These are phyloP conservation scores for Eucalyptus melliodora DNA, from an alignment of 345 rosid species.

Conservation along the genomic window DNA sequence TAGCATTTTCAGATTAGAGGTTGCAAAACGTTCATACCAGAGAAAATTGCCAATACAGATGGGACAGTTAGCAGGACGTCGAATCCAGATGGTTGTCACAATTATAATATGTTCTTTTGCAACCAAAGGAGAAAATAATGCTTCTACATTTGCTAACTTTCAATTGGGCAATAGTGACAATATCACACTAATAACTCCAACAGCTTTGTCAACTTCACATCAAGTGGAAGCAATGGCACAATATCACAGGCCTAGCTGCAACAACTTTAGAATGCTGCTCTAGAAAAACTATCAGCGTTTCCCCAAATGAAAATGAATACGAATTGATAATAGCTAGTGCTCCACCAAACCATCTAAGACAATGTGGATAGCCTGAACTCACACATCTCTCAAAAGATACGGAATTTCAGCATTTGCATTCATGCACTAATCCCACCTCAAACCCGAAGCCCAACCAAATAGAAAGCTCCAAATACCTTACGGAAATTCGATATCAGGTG, in stretches of 20 bases:
- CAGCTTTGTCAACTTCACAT: background rate
- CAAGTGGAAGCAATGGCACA: background rate
- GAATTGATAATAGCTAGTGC: background rate
- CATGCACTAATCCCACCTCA: background rate
- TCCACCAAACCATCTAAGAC: background rate
- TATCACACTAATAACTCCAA: background rate
- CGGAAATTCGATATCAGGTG: slow-evolving; percentile 87
- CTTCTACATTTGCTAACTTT: background rate
- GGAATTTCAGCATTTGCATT: background rate
- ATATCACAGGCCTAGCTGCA: background rate
- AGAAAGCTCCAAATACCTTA: slow-evolving; percentile 26
- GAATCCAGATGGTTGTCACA: background rate
- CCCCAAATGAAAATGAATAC: background rate
- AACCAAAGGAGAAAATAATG: background rate
- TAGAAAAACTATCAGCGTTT: background rate
- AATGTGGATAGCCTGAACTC: background rate
- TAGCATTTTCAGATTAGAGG: background rate
- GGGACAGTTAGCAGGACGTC: background rate
- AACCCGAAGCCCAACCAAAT: background rate
- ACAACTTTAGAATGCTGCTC: background rate
- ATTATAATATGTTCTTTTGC: background rate
- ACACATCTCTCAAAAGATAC: background rate
- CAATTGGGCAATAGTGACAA: background rate
- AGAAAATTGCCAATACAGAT: background rate
- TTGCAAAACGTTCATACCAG: background rate